Evolutionary conservation across 2,329 filamentous ascomycete genomes (phyloP).

Genomic region (Colletotrichum musicola): DNA sequence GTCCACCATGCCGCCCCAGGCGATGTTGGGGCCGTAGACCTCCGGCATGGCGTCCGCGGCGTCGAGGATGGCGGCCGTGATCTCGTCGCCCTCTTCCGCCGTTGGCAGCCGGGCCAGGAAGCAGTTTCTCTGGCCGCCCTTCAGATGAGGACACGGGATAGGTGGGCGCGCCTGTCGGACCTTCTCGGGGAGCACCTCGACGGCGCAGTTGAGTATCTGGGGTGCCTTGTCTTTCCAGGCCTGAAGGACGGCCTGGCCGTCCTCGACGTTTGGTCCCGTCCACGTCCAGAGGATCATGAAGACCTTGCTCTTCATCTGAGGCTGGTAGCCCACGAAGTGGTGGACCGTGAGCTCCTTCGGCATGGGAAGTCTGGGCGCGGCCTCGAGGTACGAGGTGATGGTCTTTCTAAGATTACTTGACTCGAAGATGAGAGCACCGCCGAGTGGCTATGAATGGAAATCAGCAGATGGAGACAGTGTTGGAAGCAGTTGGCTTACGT

Average conservation of each 20-base stretch:
- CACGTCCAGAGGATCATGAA: slow-evolving; percentile 12
- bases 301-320: background rate
- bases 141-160: background rate
- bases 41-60: slow-evolving; percentile 7
- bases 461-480: background rate
- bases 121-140: slow-evolving; percentile 11
- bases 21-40: slow-evolving; percentile 9
- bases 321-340: slow-evolving; percentile 7
- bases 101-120: slow-evolving; percentile 12
- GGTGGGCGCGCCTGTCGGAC: slow-evolving; percentile 3
- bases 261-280: slow-evolving; percentile 6
- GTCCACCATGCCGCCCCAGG: slow-evolving; percentile 5
- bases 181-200: slow-evolving; percentile 1
- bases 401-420: slow-evolving; percentile 12
- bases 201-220: background rate
- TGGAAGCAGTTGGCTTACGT: background rate
- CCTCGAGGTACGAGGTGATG: background rate
- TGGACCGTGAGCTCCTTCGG: slow-evolving; percentile 16
- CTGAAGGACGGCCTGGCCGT: slow-evolving; percentile 3
- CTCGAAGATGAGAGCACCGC: slow-evolving; percentile 7
- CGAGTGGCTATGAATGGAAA: background rate
- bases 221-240: slow-evolving; percentile 5
- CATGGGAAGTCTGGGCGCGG: slow-evolving; percentile 1
- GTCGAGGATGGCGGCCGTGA: background rate
- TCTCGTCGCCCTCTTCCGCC: background rate